A percentile compares a stretch with the other conserved stretches of the same genome.
phyloP scores from a whole-genome alignment of 257 asterid species.

The Nicotiana tomentosiformis region DNA sequence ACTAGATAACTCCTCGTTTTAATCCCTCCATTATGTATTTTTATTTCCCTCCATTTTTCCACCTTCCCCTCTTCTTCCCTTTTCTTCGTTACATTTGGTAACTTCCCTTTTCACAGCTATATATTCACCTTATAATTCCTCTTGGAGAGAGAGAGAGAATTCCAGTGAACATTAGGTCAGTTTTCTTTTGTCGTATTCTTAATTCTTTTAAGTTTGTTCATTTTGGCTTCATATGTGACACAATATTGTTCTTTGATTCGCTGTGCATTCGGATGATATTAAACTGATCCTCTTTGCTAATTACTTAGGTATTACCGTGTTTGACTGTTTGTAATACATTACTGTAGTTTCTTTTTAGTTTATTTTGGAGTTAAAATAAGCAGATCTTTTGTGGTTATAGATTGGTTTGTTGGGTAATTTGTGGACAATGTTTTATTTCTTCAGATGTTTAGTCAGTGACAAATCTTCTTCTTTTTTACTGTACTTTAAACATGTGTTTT shows the following conservation, averaged over 20 bases:
- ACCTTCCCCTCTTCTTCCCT: not conserved
- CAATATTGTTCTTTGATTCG: not conserved
- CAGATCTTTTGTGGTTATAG: too few species aligned
- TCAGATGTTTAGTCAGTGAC: too few species aligned
- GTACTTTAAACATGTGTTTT: too few species aligned
- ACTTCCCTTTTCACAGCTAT: too few species aligned
- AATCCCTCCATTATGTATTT: not conserved
- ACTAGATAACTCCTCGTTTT: too few species aligned
- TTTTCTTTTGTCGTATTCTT: not conserved
- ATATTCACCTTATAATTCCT: not conserved
- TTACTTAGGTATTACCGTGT: not conserved
- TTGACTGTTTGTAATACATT: too few species aligned
- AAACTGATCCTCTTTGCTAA: not conserved
- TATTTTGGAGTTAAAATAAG: too few species aligned
- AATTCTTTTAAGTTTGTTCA: not conserved
- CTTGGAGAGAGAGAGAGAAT: not conserved
- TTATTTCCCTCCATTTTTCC: not conserved
- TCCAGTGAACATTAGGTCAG: not conserved
- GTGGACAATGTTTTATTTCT: too few species aligned
- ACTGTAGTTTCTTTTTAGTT: too few species aligned
- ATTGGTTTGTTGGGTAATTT: too few species aligned
- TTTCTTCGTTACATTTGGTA: too few species aligned
- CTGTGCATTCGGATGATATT: not conserved
- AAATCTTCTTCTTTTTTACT: too few species aligned
- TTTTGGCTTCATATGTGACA: not conserved